Evolutionary conservation across 1,284 basidiomycete species (phyloP), one percentile per base, ranked within the genome.

Genomic region (Erythrobasidium hasegawianum): DNA sequence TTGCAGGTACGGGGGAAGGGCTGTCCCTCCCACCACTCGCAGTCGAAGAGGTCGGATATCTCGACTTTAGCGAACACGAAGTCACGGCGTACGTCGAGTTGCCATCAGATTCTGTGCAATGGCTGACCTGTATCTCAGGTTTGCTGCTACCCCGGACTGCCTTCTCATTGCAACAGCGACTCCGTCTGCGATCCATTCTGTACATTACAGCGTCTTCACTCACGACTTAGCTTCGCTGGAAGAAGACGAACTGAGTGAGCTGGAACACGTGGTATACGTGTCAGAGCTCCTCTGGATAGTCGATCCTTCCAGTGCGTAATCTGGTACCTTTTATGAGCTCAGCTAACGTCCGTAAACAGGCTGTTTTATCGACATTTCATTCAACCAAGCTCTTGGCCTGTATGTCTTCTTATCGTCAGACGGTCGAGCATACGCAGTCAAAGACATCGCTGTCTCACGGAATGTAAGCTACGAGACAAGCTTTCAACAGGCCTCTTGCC

Each of bases 341-440:
- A n/a, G n/a, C n/a, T n/a, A n/a, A n/a, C n/a, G n/a, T n/a, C n/a
- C n/a, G n/a, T n/a, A n/a, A n/a, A n/a, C n/a, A 24, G 47, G 60
- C 57, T 27, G 11, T 26, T 56, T 68, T 24, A 47, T n/a, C 14
- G 33, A 27, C 18, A 24, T 54, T 2, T 24, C 43, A n/a, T 43
- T 73, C 68, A 10, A 73, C 56, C 13, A 75, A 73, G n/a, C 66
- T 69, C 73, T 78, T 0, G 69, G 72, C 0, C 53, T 75, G 0
- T 76, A 79, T 68, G 73, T 77, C 27, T 64, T 80, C 41, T 60
- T 78, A 3, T 76, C 75, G 1, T 74, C 76, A 9, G 77, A 79
- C 59, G 80, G 80, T 0, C 71, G 77, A 4, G 79, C 76, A 2
- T 80, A 79, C 67, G 72, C 59, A 26, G 64, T 60, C 4, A 64